A percentile compares a stretch with the other conserved stretches of the same genome.
These are phyloP conservation scores for Pelargonium myrrhifolium DNA, from an alignment of 441 rosid species.

Conservation along the genomic window DNA sequence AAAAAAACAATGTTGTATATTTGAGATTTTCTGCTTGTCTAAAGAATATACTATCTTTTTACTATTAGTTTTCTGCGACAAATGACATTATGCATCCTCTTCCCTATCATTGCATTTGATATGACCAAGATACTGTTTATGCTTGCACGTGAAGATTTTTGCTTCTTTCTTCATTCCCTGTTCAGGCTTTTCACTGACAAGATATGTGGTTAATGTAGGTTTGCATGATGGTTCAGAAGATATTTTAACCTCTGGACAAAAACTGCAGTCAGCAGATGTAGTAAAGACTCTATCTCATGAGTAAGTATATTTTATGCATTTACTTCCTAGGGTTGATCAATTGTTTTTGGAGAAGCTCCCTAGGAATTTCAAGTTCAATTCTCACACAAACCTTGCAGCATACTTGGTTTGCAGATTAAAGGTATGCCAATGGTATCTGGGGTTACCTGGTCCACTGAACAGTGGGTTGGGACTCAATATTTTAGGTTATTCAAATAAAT, in stretches of 20 bases:
- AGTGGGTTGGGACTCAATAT: too few species aligned
- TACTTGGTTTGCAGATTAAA: background rate
- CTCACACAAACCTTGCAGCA: background rate
- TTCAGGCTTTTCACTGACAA: background rate
- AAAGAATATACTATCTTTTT: too few species aligned
- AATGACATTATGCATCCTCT: background rate
- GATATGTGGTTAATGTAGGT: conserved; percentile 19
- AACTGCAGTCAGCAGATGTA: conserved; percentile 28
- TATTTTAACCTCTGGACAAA: conserved; percentile 25
- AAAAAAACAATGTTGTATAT: too few species aligned
- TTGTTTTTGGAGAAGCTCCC: background rate
- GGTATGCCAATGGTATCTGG: too few species aligned
- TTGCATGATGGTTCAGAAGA: conserved; percentile 30
- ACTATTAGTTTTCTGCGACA: too few species aligned
- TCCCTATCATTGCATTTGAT: background rate
- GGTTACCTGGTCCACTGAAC: too few species aligned
- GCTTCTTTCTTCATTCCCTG: background rate
- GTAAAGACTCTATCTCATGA: conserved; percentile 26
- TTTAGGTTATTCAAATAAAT: too few species aligned
- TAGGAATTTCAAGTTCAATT: background rate
- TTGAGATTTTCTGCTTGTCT: too few species aligned
- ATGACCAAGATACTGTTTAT: background rate
- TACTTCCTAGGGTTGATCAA: background rate
- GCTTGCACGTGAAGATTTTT: background rate
- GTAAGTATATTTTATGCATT: conserved; percentile 26